phyloP scores from a whole-genome alignment of 148 eudicot species.

The Rhododendron simsii region DNA sequence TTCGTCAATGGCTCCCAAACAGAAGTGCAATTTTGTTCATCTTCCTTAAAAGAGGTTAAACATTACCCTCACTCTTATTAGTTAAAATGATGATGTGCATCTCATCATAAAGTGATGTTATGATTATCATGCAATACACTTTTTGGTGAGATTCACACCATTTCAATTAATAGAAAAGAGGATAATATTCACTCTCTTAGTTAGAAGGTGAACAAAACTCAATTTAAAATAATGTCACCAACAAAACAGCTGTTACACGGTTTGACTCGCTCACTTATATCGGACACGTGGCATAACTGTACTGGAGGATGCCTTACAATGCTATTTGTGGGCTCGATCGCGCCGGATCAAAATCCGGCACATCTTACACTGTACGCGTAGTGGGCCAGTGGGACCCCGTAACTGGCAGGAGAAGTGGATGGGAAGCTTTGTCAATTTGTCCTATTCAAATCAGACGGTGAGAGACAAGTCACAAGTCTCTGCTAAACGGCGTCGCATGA shows the following conservation, averaged over 20 bases:
- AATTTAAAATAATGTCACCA: not conserved
- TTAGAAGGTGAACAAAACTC: too few species aligned
- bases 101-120: too few species aligned
- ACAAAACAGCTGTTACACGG: not conserved
- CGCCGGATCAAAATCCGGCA: not conserved
- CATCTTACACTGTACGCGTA: not conserved
- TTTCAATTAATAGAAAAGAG: too few species aligned
- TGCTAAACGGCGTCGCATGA: not conserved
- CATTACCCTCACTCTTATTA: too few species aligned
- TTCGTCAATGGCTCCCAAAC: too few species aligned
- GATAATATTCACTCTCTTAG: too few species aligned
- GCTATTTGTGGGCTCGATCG: not conserved
- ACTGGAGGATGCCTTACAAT: not conserved
- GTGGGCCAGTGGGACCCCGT: not conserved
- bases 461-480: not conserved
- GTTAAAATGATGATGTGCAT: too few species aligned
- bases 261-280: not conserved
- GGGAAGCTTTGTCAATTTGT: not conserved
- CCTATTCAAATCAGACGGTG: not conserved
- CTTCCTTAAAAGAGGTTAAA: too few species aligned
- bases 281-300: not conserved
- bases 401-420: not conserved
- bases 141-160: too few species aligned
- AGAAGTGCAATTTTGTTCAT: too few species aligned
- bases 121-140: too few species aligned